A percentile compares a stretch with the other conserved stretches of the same genome.
Conservation (phyloP, 1,284 basidiomycete species). For the Omphalotus olearius region DNA sequence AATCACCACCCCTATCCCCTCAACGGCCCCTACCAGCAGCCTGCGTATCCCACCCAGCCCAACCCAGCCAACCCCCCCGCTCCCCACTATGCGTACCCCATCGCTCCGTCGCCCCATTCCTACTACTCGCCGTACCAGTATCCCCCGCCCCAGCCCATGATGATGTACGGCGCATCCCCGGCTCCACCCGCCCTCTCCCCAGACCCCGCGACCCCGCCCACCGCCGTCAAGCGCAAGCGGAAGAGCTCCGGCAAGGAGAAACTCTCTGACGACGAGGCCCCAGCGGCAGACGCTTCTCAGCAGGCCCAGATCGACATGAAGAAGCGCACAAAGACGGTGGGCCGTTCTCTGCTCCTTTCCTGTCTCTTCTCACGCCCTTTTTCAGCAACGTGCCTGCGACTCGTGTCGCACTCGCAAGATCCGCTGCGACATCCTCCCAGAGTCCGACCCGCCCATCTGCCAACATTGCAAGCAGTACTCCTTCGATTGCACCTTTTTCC, state of each 20-base stretch:
- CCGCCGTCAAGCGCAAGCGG: slow-evolving; percentile 63
- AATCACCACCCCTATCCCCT: slow-evolving; percentile 53
- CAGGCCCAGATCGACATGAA: slow-evolving; percentile 50
- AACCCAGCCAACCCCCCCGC: slow-evolving; percentile 38
- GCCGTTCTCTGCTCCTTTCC: slow-evolving; percentile 11
- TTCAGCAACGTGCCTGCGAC: slow-evolving; percentile 78
- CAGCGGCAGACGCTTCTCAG: slow-evolving; percentile 32
- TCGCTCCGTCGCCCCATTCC: slow-evolving; percentile 49
- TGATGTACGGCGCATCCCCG: slow-evolving; percentile 53
- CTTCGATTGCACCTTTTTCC: slow-evolving; percentile 94
- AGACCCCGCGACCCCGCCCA: slow-evolving; percentile 20
- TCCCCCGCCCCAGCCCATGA: slow-evolving; percentile 46
- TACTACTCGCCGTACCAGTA: slow-evolving; percentile 57
- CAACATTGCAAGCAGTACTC: slow-evolving; percentile 88
- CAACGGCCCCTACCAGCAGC: slow-evolving; percentile 53
- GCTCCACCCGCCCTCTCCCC: slow-evolving; percentile 34
- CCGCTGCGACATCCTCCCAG: slow-evolving; percentile 76
- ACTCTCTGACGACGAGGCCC: slow-evolving; percentile 55
- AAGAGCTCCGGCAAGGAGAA: slow-evolving; percentile 45
- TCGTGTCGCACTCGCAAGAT: slow-evolving; percentile 94
- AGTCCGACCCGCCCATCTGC: slow-evolving; percentile 74
- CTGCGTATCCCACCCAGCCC: slow-evolving; percentile 37
- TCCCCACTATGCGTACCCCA: slow-evolving; percentile 52
- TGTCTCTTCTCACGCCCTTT: slow-evolving; percentile 9
- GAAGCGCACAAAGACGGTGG: slow-evolving; percentile 85